Conservation (phyloP, 345 rosid species). For the Excoecaria agallocha region DNA sequence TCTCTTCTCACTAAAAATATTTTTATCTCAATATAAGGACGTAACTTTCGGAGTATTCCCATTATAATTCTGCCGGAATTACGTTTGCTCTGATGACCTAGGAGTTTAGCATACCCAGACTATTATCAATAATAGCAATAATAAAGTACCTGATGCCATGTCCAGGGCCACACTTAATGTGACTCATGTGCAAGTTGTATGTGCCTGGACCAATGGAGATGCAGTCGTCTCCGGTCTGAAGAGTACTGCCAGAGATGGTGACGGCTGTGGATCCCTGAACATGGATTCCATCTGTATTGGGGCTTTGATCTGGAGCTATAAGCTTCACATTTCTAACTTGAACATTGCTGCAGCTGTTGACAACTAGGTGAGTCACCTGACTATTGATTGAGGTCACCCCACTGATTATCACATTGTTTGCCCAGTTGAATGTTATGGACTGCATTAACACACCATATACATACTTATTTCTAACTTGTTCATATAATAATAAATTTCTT, state of each 20-base stretch:
- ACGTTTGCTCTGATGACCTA: too few species aligned
- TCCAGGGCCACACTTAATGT: conserved; percentile 45
- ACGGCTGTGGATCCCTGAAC: conserved; percentile 32
- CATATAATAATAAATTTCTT: too few species aligned
- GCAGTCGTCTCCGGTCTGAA: conserved; percentile 53
- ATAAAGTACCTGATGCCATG: conserved; percentile 45
- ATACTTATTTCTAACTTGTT: neutral
- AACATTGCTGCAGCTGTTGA: conserved; percentile 30
- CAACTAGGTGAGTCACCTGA: conserved; percentile 34
- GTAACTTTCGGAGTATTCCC: too few species aligned
- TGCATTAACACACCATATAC: conserved; percentile 16
- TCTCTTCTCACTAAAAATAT: too few species aligned
- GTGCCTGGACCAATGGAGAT: conserved; percentile 45
- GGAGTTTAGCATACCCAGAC: too few species aligned
- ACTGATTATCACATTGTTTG: conserved; percentile 29
- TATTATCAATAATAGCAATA: too few species aligned
- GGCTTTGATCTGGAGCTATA: conserved; percentile 38
- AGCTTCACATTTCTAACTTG: conserved; percentile 25
- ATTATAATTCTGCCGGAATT: too few species aligned
- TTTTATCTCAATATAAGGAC: too few species aligned
- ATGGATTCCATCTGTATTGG: conserved; percentile 56
- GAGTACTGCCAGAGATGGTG: conserved; percentile 24
- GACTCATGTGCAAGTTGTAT: conserved; percentile 29
- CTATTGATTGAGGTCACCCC: conserved; percentile 44
- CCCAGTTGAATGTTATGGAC: conserved; percentile 46